These are phyloP conservation scores for Colletotrichum coccodes DNA, from an alignment of 2,329 filamentous ascomycete species.

Conservation along the genomic window DNA sequence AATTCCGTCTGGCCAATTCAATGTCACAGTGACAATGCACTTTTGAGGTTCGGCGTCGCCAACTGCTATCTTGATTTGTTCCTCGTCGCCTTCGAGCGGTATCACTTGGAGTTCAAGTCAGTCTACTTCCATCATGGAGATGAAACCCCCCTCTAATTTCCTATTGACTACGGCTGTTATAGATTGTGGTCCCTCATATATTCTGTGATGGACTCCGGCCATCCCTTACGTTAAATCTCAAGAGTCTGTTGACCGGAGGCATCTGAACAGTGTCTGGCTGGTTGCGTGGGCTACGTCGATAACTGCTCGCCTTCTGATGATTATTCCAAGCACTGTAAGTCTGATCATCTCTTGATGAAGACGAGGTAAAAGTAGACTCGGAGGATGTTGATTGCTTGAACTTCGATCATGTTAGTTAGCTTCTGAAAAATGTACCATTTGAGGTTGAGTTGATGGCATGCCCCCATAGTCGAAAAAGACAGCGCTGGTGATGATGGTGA, in stretches of 20 bases:
- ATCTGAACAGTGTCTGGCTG: not conserved
- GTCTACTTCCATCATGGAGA: not conserved
- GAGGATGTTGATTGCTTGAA: not conserved
- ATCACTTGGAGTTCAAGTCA: not conserved
- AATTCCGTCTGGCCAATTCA: not conserved
- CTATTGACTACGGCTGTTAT: not conserved
- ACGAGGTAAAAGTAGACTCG: not conserved
- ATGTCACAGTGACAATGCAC: too few species aligned
- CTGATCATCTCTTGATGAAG: not conserved
- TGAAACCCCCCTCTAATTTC: not conserved
- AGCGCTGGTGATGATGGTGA: too few species aligned
- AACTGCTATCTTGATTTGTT: not conserved
- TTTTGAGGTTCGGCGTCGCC: not conserved
- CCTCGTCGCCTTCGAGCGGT: not conserved
- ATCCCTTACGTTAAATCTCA: not conserved
- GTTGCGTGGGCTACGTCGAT: not conserved
- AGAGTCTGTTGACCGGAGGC: not conserved
- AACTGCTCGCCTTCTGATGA: too few species aligned
- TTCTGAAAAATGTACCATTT: not conserved
- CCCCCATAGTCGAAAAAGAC: not conserved
- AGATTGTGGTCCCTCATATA: not conserved
- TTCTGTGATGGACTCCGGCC: not conserved
- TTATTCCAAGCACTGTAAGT: not conserved
- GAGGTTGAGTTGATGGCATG: not conserved
- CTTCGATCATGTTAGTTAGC: not conserved